A percentile compares a stretch with the other conserved stretches of the same genome.
phyloP scores from a whole-genome alignment of 345 rosid genomes.

The Brassica carinata region DNA sequence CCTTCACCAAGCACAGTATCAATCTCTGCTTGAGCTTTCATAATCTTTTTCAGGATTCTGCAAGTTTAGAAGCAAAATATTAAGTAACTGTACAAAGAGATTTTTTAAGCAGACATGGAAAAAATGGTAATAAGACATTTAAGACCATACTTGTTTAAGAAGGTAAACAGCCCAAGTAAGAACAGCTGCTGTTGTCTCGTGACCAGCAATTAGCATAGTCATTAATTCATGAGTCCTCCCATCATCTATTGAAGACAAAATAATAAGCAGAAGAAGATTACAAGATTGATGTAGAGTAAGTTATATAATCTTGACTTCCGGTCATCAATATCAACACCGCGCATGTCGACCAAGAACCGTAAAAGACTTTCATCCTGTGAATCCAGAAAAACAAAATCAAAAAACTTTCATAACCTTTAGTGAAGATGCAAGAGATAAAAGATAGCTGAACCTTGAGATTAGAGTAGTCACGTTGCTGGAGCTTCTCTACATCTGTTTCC shows the following conservation, averaged over 20 bases:
- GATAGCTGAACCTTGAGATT: slow-evolving; percentile 60
- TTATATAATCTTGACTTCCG: slow-evolving; percentile 52
- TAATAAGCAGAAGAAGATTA: no score
- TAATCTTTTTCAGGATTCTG: slow-evolving; percentile 77
- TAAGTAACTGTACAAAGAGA: slow-evolving; percentile 1
- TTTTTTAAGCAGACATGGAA: not conserved
- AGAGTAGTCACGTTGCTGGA: slow-evolving; percentile 79
- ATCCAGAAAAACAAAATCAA: slow-evolving; percentile 28
- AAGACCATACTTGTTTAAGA: slow-evolving; percentile 70
- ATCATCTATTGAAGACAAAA: no score
- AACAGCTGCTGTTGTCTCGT: no score
- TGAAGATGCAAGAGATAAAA: not conserved
- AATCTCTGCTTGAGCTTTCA: slow-evolving; percentile 88
- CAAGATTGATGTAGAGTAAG: not conserved
- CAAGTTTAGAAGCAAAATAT: slow-evolving; percentile 22
- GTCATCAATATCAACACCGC: slow-evolving; percentile 86
- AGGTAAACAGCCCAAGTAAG: no score
- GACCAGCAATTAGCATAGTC: no score
- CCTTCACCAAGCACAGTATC: slow-evolving; percentile 70
- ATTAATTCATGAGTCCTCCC: no score
- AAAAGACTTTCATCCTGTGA: slow-evolving; percentile 89
- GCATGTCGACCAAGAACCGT: slow-evolving; percentile 90
- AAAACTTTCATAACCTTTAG: not conserved
- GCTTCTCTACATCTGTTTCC: slow-evolving; percentile 89
- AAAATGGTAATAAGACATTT: not conserved